A percentile compares a stretch with the other conserved stretches of the same genome.
These are phyloP conservation scores for Nicotiana paniculata DNA, from an alignment of 257 asterid species.

Conservation along the genomic window DNA sequence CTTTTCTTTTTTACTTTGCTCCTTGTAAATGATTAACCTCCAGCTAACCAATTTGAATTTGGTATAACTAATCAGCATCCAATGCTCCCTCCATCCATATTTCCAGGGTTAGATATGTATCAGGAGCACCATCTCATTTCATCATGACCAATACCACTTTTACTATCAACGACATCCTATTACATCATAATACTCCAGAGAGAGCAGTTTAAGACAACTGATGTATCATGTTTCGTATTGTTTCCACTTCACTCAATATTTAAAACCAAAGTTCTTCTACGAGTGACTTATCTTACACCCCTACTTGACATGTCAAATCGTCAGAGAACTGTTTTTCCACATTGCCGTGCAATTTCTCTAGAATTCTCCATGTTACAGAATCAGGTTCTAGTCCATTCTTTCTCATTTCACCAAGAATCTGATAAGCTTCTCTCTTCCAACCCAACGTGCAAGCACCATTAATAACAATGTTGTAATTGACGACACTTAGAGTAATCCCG, in stretches of 20 bases:
- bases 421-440: conserved; percentile 73
- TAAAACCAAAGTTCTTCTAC: not conserved
- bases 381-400: conserved; percentile 66
- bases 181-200: not conserved
- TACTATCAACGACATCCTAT: not conserved
- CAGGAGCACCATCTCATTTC: not conserved
- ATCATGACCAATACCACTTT: not conserved
- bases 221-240: not conserved
- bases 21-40: not conserved
- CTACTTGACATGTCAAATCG: not conserved
- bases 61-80: not conserved
- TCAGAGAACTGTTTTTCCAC: not conserved
- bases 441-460: conserved; percentile 58
- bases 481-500: conserved; percentile 49
- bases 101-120: not conserved
- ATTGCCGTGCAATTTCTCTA: conserved; percentile 51
- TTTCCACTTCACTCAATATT: not conserved
- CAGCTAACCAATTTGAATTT: not conserved
- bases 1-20: not conserved
- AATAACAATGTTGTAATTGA: conserved; percentile 72
- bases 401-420: conserved; percentile 75
- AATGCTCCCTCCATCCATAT: not conserved
- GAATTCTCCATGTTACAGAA: conserved; percentile 83
- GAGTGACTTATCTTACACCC: not conserved
- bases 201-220: not conserved